These are phyloP conservation scores for Arachnopeziza araneosa DNA, from an alignment of 2,329 filamentous ascomycete genomes.

Conservation along the genomic window DNA sequence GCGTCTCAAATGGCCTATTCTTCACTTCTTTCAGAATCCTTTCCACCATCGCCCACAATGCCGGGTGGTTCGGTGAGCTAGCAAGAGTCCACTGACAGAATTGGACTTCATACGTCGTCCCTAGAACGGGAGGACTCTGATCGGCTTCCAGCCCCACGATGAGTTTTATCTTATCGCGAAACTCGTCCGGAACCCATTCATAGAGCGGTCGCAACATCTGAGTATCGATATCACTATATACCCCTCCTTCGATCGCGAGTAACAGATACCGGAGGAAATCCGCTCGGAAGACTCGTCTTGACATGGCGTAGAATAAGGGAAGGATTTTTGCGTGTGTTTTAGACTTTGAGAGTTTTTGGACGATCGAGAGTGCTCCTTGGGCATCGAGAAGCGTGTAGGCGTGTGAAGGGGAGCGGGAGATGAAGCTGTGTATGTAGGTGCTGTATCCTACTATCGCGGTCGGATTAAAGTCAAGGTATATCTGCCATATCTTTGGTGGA, in stretches of 20 bases:
- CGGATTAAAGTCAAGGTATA: conserved; percentile 17
- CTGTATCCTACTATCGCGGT: conserved; percentile 1
- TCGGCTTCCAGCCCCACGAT: conserved; percentile 37
- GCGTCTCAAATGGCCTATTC: conserved; percentile 3
- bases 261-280: conserved; percentile 37
- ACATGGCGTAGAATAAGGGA: conserved; percentile 4
- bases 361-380: conserved; percentile 11
- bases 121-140: neutral
- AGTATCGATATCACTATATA: conserved; percentile 37
- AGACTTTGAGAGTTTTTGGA: conserved; percentile 7
- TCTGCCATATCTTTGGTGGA: conserved; percentile 25
- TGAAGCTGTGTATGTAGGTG: conserved; percentile 11
- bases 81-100: conserved; percentile 30
- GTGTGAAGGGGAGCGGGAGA: conserved; percentile 15
- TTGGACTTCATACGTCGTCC: conserved; percentile 15
- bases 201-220: conserved; percentile 30
- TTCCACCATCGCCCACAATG: conserved; percentile 25
- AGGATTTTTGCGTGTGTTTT: conserved; percentile 2
- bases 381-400: conserved; percentile 21
- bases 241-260: conserved; percentile 34
- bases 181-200: conserved; percentile 33
- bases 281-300: conserved; percentile 29
- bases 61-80: conserved; percentile 17
- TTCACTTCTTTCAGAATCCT: conserved; percentile 21
- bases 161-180: conserved; percentile 26